Percentiles rank a stretch among this genome's conserved stretches.
These are phyloP conservation scores for Sarocladium kiliense DNA, from an alignment of 2,329 filamentous ascomycete genomes.

Conservation along the genomic window DNA sequence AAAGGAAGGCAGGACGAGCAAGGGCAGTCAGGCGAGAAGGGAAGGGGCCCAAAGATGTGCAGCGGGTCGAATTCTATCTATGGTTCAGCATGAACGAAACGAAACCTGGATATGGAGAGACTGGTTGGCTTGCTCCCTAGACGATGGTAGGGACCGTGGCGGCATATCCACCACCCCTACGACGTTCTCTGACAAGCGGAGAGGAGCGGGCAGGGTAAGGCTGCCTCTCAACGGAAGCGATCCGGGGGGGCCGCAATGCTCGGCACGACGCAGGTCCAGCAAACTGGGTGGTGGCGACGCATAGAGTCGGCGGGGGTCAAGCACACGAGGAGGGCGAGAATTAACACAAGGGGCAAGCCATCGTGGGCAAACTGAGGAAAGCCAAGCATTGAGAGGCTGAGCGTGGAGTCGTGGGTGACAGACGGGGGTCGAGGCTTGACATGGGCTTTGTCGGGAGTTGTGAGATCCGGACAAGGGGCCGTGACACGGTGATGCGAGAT, in stretches of 20 bases:
- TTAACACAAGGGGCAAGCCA: background rate
- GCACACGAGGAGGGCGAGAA: background rate
- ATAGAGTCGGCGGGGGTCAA: background rate
- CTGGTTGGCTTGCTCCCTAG: background rate
- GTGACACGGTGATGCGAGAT: background rate
- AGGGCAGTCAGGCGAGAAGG: background rate
- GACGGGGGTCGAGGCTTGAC: constrained; percentile 4
- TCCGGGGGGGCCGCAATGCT: background rate
- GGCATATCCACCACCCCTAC: constrained; percentile 2
- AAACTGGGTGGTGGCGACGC: background rate
- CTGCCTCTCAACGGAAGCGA: background rate
- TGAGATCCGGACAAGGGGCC: constrained; percentile 3
- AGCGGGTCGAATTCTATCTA: constrained; percentile 9
- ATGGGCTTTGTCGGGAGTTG: background rate
- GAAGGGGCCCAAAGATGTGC: background rate
- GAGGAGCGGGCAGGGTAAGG: background rate
- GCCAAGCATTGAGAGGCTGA: constrained; percentile 1
- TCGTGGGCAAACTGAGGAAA: background rate
- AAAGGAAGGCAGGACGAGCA: constrained; percentile 2
- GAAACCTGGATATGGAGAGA: background rate
- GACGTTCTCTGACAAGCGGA: constrained; percentile 2
- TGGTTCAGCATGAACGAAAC: constrained; percentile 9
- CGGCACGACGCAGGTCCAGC: background rate
- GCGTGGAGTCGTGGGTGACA: background rate
- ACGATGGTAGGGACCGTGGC: background rate